Evolutionary conservation across 2,329 filamentous ascomycete species (phyloP).

Genomic region (Coccinonectria pachysandricola): DNA sequence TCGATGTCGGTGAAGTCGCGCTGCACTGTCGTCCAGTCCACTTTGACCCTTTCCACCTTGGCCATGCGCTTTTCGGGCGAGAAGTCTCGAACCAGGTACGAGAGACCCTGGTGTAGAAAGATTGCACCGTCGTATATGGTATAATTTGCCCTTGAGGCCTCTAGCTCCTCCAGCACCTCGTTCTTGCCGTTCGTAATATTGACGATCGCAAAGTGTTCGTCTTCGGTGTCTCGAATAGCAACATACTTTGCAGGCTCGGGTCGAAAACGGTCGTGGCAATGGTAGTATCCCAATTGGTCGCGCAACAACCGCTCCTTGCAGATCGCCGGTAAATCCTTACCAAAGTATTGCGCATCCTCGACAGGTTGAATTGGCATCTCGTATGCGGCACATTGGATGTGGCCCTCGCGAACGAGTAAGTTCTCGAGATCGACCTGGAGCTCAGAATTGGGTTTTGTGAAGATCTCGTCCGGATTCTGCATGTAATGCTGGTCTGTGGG

Average conservation of each 20-base stretch:
- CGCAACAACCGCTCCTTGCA: slow-evolving; percentile 62
- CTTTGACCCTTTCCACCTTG: slow-evolving; percentile 76
- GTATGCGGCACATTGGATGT: slow-evolving; percentile 88
- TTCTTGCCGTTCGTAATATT: slow-evolving; percentile 79
- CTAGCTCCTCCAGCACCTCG: slow-evolving; percentile 85
- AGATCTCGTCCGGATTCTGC: slow-evolving; percentile 88
- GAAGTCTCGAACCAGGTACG: slow-evolving; percentile 86
- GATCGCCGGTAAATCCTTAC: slow-evolving; percentile 58
- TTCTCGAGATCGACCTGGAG: slow-evolving; percentile 89
- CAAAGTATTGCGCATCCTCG: slow-evolving; percentile 71
- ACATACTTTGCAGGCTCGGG: slow-evolving; percentile 76
- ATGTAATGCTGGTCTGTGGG: slow-evolving; percentile 94
- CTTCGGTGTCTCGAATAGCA: slow-evolving; percentile 75
- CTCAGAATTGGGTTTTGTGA: slow-evolving; percentile 81
- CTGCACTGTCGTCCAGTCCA: slow-evolving; percentile 91
- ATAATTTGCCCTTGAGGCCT: slow-evolving; percentile 88
- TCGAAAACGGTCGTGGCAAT: slow-evolving; percentile 80
- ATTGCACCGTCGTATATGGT: slow-evolving; percentile 96
- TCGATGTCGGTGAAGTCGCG: slow-evolving; percentile 92
- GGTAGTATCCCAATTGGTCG: slow-evolving; percentile 74
- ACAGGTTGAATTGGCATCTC: slow-evolving; percentile 84
- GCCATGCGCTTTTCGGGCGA: slow-evolving; percentile 71
- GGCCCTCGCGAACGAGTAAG: slow-evolving; percentile 82
- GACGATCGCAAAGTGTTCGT: slow-evolving; percentile 89
- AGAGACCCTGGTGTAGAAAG: slow-evolving; percentile 90